These are phyloP conservation scores for Sicyos baderoa DNA, from an alignment of 306 rosid genomes.

Conservation along the genomic window DNA sequence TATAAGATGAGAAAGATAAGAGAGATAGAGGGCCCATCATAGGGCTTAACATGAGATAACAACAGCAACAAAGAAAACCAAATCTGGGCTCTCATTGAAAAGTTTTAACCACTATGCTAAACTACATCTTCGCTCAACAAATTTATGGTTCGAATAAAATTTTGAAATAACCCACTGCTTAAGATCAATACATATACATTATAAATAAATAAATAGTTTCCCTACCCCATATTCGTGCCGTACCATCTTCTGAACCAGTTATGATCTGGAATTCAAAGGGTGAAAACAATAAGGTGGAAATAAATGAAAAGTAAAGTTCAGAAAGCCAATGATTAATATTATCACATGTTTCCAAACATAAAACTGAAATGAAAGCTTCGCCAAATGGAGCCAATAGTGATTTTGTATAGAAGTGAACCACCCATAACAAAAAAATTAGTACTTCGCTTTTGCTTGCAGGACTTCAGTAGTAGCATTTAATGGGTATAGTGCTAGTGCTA, in stretches of 20 bases:
- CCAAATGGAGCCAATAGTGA: not conserved
- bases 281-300: not conserved
- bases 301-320: not conserved
- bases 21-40: too few species aligned
- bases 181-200: not conserved
- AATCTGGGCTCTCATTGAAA: not conserved
- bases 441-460: not conserved
- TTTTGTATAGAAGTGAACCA: not conserved
- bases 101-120: not conserved
- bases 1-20: too few species aligned
- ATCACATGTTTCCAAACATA: conserved; percentile 6
- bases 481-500: not conserved
- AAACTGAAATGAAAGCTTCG: not conserved
- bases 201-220: not conserved
- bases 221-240: conserved; percentile 84
- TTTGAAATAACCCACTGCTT: not conserved
- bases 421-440: not conserved
- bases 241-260: conserved; percentile 95
- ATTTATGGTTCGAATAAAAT: not conserved
- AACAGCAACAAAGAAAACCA: too few species aligned
- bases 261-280: conserved; percentile 52
- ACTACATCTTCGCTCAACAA: not conserved
- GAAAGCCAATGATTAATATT: not conserved
- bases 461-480: not conserved
- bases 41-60: too few species aligned